A percentile compares a stretch with the other conserved stretches of the same genome.
Evolutionary conservation across 1,139 yeast genomes (phyloP).

Genomic region (Pneumocystis wakefieldiae): DNA sequence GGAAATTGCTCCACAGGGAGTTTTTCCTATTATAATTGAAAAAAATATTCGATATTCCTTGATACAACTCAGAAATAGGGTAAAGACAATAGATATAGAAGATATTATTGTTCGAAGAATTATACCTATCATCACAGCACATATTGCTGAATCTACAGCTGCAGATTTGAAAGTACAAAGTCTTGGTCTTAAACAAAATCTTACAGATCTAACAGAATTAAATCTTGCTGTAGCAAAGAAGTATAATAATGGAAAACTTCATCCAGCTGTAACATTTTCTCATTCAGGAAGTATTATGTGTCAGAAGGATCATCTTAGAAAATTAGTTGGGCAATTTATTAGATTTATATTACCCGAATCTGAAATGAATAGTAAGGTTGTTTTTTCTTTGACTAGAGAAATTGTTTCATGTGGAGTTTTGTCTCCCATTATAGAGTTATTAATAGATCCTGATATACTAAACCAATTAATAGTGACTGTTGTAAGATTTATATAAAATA

Average conservation of each 20-base stretch:
- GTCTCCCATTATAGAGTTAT: constrained; percentile 39
- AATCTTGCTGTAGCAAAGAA: constrained; percentile 46
- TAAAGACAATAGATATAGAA: constrained; percentile 38
- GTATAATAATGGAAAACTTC: constrained; percentile 43
- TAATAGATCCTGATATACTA: constrained; percentile 65
- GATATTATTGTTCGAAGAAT: constrained; percentile 42
- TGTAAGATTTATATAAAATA: constrained; percentile 21
- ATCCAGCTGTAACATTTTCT: constrained; percentile 42
- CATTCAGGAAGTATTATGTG: constrained; percentile 30
- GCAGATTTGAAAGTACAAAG: constrained; percentile 33
- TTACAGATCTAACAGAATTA: constrained; percentile 33
- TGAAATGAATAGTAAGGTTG: constrained; percentile 40
- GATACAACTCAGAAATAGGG: constrained; percentile 29
- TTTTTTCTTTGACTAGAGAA: constrained; percentile 42
- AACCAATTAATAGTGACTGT: constrained; percentile 47
- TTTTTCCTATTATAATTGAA: constrained; percentile 43
- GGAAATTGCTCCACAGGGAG: constrained; percentile 32
- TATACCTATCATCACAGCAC: constrained; percentile 54
- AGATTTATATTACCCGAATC: constrained; percentile 36
- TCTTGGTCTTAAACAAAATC: constrained; percentile 16
- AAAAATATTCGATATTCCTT: constrained; percentile 34
- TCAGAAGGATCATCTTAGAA: constrained; percentile 40
- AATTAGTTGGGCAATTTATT: constrained; percentile 31
- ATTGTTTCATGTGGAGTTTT: constrained; percentile 43
- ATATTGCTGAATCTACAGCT: constrained; percentile 37